Percentiles rank a stretch among this genome's conserved stretches.
Conservation (phyloP, 768 basidiomycete species). For the Daedalea quercina region DNA sequence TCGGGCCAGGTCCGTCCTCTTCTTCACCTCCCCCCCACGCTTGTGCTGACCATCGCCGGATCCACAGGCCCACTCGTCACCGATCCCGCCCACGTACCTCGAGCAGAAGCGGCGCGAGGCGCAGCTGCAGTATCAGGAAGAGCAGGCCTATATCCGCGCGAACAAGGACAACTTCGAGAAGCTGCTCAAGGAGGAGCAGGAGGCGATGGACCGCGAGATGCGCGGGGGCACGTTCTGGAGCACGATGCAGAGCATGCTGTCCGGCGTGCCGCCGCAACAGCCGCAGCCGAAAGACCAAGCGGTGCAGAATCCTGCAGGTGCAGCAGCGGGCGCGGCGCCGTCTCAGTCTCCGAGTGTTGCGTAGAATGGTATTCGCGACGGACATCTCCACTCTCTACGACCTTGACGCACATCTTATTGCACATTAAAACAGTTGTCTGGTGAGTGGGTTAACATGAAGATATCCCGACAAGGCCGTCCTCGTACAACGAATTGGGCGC, state of each 20-base stretch:
- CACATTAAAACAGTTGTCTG: no score
- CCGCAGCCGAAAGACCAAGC: conserved; percentile 1
- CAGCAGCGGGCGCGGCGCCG: no score
- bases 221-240: conserved; percentile 32
- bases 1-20: conserved; percentile 22
- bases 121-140: conserved; percentile 44
- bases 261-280: conserved; percentile 9
- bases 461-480: no score
- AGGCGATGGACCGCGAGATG: conserved; percentile 43
- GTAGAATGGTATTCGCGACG: no score
- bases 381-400: no score
- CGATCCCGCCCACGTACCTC: conserved; percentile 42
- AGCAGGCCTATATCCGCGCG: conserved; percentile 43
- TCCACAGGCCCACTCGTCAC: conserved; percentile 18
- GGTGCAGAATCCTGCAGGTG: neutral
- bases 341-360: no score
- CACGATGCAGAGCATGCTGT: conserved; percentile 13
- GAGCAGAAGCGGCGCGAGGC: conserved; percentile 46
- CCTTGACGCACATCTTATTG: no score
- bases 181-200: conserved; percentile 43
- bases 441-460: no score
- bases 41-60: neutral
- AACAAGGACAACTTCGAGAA: conserved; percentile 46
- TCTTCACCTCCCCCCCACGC: neutral
- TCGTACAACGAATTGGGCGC: no score